Conservation (phyloP, 139 green algal species). For the Tetratostichococcus sp. region DNA sequence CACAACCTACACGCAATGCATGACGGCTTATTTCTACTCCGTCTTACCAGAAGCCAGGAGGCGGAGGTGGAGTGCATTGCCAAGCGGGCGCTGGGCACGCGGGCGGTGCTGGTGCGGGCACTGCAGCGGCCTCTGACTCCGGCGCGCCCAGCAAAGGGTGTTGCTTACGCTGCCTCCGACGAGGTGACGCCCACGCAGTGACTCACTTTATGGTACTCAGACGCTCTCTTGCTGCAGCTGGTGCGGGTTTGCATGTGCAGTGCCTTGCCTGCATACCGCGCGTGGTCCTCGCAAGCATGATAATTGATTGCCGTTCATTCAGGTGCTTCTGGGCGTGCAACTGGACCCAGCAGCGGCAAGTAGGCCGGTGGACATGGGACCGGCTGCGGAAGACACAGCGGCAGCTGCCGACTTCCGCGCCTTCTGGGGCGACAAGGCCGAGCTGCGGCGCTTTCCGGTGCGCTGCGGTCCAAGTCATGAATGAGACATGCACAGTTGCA, state of each 20-base stretch:
- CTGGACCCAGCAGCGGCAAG: slow-evolving; percentile 40
- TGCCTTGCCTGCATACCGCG: no score
- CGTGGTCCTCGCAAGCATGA: no score
- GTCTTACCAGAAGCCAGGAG: slow-evolving; percentile 31
- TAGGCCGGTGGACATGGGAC: slow-evolving; percentile 66
- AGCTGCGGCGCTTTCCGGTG: slow-evolving; percentile 60
- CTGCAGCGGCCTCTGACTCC: slow-evolving; percentile 15
- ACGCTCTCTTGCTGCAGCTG: no score
- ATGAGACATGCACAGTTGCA: no score
- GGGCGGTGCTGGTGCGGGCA: slow-evolving; percentile 45
- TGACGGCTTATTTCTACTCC: neutral
- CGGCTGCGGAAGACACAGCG: slow-evolving; percentile 47
- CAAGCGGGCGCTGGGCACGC: slow-evolving; percentile 36
- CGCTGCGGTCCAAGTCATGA: no score
- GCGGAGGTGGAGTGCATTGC: slow-evolving; percentile 39
- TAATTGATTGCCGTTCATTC: neutral
- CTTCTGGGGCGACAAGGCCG: slow-evolving; percentile 70
- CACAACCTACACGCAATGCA: no score
- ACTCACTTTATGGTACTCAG: no score
- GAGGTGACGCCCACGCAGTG: no score
- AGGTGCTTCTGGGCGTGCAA: neutral
- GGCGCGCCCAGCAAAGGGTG: neutral
- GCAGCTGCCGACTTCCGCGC: slow-evolving; percentile 54
- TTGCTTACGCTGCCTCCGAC: neutral
- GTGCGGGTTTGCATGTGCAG: no score